These are phyloP conservation scores for Colletotrichum siamense DNA, from an alignment of 2,329 filamentous ascomycete genomes.

Conservation along the genomic window DNA sequence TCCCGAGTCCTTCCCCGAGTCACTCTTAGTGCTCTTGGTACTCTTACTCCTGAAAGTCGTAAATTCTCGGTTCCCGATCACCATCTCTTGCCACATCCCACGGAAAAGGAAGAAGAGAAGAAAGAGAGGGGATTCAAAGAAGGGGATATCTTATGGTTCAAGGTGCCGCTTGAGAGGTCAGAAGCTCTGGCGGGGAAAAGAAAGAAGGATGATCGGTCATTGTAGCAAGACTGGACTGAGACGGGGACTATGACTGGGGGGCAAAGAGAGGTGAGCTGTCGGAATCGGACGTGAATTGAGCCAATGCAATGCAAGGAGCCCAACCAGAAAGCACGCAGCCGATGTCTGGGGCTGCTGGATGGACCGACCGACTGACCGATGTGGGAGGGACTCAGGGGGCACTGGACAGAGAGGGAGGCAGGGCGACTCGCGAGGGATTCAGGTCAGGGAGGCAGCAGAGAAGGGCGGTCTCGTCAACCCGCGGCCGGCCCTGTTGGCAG, in stretches of 20 bases:
- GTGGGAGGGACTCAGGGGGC: background rate
- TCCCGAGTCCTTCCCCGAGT: constrained; percentile 21
- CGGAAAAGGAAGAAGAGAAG: background rate
- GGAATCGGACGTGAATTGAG: background rate
- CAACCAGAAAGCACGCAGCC: background rate
- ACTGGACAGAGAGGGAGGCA: background rate
- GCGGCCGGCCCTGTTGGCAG: background rate
- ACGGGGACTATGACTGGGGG: constrained; percentile 6
- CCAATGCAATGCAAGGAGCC: constrained; percentile 1
- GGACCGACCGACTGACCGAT: background rate
- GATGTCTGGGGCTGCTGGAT: constrained; percentile 2
- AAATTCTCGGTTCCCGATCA: constrained; percentile 22
- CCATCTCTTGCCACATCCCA: constrained; percentile 23
- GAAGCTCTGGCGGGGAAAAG: constrained; percentile 13
- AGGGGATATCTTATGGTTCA: background rate
- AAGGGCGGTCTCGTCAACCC: constrained; percentile 17
- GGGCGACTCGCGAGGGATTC: background rate
- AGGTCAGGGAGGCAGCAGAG: background rate
- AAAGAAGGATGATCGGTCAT: constrained; percentile 9
- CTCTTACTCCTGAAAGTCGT: constrained; percentile 21
- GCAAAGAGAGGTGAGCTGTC: constrained; percentile 9
- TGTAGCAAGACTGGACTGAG: background rate
- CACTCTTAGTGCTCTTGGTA: constrained; percentile 23
- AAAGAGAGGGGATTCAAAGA: background rate
- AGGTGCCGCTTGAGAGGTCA: background rate